phyloP scores from a whole-genome alignment of 2,329 filamentous ascomycete species.

The Ophiocordyceps camponoti-floridani region DNA sequence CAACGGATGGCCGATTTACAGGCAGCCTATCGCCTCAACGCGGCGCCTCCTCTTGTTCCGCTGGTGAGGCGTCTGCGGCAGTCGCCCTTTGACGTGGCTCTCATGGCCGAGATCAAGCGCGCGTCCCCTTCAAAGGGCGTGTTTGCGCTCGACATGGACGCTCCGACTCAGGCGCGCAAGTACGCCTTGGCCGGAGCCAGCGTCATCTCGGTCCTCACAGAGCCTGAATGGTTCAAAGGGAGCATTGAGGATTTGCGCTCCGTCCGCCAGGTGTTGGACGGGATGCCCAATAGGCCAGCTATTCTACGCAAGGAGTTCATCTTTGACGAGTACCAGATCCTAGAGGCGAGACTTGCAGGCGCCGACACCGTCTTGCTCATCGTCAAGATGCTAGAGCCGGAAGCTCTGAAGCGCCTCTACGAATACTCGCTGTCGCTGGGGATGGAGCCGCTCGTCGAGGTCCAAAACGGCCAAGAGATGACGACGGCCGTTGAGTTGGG shows the following conservation, averaged over 20 bases:
- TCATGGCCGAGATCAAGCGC: conserved; percentile 96
- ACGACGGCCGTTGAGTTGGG: conserved; percentile 69
- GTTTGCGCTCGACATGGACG: conserved; percentile 74
- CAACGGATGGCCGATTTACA: conserved; percentile 70
- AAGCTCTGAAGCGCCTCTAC: conserved; percentile 61
- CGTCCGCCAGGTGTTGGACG: conserved; percentile 74
- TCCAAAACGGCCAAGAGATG: conserved; percentile 92
- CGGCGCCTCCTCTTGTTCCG: conserved; percentile 67
- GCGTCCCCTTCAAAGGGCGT: conserved; percentile 92
- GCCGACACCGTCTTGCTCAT: conserved; percentile 91
- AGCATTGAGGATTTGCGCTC: conserved; percentile 83
- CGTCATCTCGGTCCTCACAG: conserved; percentile 94
- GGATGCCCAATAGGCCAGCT: conserved; percentile 82
- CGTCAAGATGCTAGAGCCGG: conserved; percentile 85
- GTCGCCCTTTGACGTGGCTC: conserved; percentile 71
- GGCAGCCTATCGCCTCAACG: conserved; percentile 67
- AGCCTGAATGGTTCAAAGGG: conserved; percentile 98
- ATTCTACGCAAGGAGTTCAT: conserved; percentile 92
- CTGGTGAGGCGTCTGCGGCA: conserved; percentile 65
- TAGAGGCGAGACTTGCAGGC: conserved; percentile 81
- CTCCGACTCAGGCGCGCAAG: conserved; percentile 73
- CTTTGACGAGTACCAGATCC: conserved; percentile 95
- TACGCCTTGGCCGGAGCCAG: conserved; percentile 91
- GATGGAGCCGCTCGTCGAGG: conserved; percentile 96
- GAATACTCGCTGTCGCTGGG: conserved; percentile 75